Percentiles rank a stretch among this genome's conserved stretches.
These are phyloP conservation scores for Colletotrichum incanum DNA, from an alignment of 2,329 filamentous ascomycete species.

Conservation along the genomic window DNA sequence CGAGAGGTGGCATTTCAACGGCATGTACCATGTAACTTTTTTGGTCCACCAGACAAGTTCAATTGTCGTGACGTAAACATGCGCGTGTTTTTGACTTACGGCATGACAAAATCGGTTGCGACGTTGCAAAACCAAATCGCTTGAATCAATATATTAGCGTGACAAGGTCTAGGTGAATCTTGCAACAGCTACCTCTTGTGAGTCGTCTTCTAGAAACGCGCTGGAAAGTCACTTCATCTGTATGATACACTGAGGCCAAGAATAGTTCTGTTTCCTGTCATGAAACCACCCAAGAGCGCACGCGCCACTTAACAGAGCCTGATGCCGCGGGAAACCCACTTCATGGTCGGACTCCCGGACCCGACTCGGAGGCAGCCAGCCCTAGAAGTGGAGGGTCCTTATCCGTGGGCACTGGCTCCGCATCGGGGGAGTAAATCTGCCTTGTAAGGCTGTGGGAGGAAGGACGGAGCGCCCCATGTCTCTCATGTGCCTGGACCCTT, in stretches of 20 bases:
- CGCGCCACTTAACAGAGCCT: neutral
- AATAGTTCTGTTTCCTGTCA: neutral
- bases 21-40: too few species aligned
- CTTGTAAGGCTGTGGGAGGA: constrained; percentile 26
- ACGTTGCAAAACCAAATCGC: neutral
- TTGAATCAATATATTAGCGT: neutral
- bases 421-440: constrained; percentile 22
- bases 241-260: neutral
- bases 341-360: neutral
- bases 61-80: neutral
- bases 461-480: neutral
- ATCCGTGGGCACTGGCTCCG: neutral
- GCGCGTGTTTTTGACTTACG: neutral
- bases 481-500: neutral
- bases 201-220: neutral
- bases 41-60: neutral
- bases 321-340: neutral
- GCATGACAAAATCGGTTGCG: neutral
- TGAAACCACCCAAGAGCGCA: neutral
- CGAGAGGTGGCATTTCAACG: too few species aligned
- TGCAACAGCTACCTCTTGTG: neutral
- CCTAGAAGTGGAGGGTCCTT: constrained; percentile 15
- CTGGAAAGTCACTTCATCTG: neutral
- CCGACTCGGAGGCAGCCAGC: constrained; percentile 29
- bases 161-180: neutral